These are phyloP conservation scores for Geotrichum klebahnii DNA, from an alignment of 1,139 yeast species.

Conservation along the genomic window DNA sequence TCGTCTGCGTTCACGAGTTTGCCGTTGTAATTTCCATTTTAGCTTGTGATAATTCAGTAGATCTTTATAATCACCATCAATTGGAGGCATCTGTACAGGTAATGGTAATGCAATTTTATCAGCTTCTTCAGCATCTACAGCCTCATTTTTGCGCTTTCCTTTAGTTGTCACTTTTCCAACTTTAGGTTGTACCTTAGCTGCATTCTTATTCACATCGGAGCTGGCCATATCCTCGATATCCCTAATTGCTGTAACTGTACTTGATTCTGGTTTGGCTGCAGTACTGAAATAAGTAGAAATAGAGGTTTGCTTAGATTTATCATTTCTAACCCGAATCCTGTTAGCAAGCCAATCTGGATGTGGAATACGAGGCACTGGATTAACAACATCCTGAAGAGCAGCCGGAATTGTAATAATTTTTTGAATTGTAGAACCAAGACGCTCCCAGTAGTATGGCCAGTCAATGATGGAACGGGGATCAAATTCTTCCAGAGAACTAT, in stretches of 20 bases:
- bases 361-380: constrained; percentile 90
- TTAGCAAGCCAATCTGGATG: constrained; percentile 93
- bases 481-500: constrained; percentile 70
- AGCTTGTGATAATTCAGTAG: constrained; percentile 77
- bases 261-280: constrained; percentile 28
- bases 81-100: constrained; percentile 49
- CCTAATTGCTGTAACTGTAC: constrained; percentile 32
- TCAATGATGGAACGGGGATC: constrained; percentile 88
- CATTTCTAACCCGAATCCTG: constrained; percentile 56
- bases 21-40: constrained; percentile 76
- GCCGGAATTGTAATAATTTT: constrained; percentile 97
- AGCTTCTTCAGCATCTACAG: constrained; percentile 26
- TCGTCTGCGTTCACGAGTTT: constrained; percentile 65
- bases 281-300: constrained; percentile 55
- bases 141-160: constrained; percentile 25
- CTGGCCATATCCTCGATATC: constrained; percentile 78
- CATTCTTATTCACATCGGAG: constrained; percentile 25
- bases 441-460: constrained; percentile 88
- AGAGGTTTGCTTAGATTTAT: constrained; percentile 67
- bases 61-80: constrained; percentile 67
- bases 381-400: constrained; percentile 80
- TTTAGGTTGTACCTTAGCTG: constrained; percentile 14
- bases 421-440: constrained; percentile 89
- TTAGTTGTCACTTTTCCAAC: constrained; percentile 25
- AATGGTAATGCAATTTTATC: constrained; percentile 26